Evolutionary conservation across 768 basidiomycete genomes (phyloP), one percentile per base, ranked within the genome.

Genomic region (Kwoniella shandongensis): DNA sequence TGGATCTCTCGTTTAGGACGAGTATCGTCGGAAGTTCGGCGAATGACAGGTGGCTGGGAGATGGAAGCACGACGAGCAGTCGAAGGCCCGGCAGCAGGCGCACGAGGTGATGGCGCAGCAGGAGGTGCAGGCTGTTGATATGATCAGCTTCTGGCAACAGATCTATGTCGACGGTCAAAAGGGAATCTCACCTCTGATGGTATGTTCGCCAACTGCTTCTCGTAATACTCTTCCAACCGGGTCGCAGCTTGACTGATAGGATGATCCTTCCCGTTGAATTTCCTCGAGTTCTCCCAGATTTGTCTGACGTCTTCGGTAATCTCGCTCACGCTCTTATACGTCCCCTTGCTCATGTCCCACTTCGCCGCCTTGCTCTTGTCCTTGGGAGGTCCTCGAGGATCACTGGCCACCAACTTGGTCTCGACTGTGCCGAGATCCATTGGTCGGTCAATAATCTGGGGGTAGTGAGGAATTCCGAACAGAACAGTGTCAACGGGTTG

Each of bases 1-100:
- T 97, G 94, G 26, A 97, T 93, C 76, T 99, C 96, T 51, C 96
- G 89, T 79, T 97, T 98, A 1, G 94, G 94, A n/a, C 96, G 85
- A 22, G 67, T 23, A 35, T 72, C 74, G 20, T 68, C 66, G 2
- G 85, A 87, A 44, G 70, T 70, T 12, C 91, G 88, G 53, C 91
- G 84, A 65, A 91, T 88, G 55, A 85, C 84, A 39, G 91, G 90
- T 2, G 89, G 65, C 51, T 71, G 73, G 10, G 89, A 86, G 2
- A 88, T 85, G 15, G 91, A 93, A 1, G 86, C 79, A 51, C 89
- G 85, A 25, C 91, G 85, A 75, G 79, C 11, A 17, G 46, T 22
- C 2, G 63, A 59, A 25, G 66, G 63, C 18, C 54, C 57, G 44
- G 63, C 48, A 35, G 53, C 51, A 4, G 57, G 58, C 20, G 67